Conservation (phyloP, 192 early-diverging fungal species). For the Coemansia sp. region DNA sequence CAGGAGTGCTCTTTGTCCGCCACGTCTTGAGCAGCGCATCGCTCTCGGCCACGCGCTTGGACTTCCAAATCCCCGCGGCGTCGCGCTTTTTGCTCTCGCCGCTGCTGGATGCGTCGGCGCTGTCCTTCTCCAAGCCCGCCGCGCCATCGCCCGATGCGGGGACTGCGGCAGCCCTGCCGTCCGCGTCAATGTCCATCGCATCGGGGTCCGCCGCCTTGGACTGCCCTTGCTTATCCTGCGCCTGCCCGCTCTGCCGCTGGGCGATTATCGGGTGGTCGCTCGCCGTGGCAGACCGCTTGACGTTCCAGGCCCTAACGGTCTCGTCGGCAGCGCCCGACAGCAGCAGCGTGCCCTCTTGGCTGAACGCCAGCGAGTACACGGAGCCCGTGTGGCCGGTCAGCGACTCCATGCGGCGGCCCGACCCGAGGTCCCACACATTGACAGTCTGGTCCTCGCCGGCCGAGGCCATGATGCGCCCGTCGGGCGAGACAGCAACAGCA, state of each 20-base stretch:
- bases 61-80: conserved; percentile 52
- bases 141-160: background rate
- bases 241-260: conserved; percentile 21
- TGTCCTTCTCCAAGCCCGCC: conserved; percentile 6
- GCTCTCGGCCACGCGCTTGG: conserved; percentile 34
- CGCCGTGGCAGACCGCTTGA: conserved; percentile 58
- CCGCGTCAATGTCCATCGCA: conserved; percentile 33
- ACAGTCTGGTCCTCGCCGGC: conserved; percentile 70
- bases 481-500: conserved; percentile 85
- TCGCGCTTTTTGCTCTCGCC: conserved; percentile 43
- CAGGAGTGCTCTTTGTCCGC: conserved; percentile 89
- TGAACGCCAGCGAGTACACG: conserved; percentile 86
- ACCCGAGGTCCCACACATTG: conserved; percentile 89
- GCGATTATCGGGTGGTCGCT: conserved; percentile 40
- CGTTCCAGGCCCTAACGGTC: conserved; percentile 90
- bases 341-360: conserved; percentile 73
- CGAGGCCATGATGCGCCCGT: conserved; percentile 88
- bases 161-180: background rate
- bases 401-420: conserved; percentile 76
- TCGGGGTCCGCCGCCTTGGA: background rate
- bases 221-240: conserved; percentile 10
- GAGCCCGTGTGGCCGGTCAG: conserved; percentile 82
- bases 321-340: conserved; percentile 85
- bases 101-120: background rate
- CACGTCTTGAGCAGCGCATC: conserved; percentile 71